These are phyloP conservation scores for Hygrocybe coccinea DNA, from an alignment of 768 basidiomycete species.

Conservation along the genomic window DNA sequence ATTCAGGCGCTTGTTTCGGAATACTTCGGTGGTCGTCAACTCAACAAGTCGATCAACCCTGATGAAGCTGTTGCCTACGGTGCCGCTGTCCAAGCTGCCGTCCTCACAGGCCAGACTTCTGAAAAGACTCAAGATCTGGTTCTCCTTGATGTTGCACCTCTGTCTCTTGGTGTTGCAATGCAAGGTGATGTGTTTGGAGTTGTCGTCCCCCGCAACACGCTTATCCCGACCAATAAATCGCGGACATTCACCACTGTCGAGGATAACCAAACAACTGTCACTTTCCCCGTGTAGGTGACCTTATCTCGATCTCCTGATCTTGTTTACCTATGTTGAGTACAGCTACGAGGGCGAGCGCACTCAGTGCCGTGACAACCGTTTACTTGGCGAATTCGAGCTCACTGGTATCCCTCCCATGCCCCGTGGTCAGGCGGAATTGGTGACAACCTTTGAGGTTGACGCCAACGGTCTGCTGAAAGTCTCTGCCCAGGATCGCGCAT, in stretches of 20 bases:
- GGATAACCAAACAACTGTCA: slow-evolving; percentile 99
- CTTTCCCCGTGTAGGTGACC: slow-evolving; percentile 86
- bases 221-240: slow-evolving; percentile 99
- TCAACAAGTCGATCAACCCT: slow-evolving; percentile 99
- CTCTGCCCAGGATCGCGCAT: slow-evolving; percentile 96
- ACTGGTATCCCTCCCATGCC: slow-evolving; percentile 99
- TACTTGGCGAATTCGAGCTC: slow-evolving; percentile 99
- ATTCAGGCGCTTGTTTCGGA: slow-evolving; percentile 97
- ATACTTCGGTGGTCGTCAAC: slow-evolving; percentile 98
- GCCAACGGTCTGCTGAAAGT: slow-evolving; percentile 99
- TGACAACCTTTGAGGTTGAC: slow-evolving; percentile 99
- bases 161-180: slow-evolving; percentile 98
- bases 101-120: slow-evolving; percentile 95
- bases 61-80: slow-evolving; percentile 99
- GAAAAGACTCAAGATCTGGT: slow-evolving; percentile 97
- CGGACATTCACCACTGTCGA: slow-evolving; percentile 99
- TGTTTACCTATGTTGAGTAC: slow-evolving; percentile 4
- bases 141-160: slow-evolving; percentile 87
- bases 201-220: slow-evolving; percentile 98
- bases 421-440: slow-evolving; percentile 97
- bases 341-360: slow-evolving; percentile 99
- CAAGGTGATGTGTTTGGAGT: slow-evolving; percentile 99
- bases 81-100: slow-evolving; percentile 97
- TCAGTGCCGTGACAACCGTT: slow-evolving; percentile 98
- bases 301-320: neutral